Base-by-base conservation (phyloP, 2,329 filamentous ascomycete genomes). In the Xylaria hypoxylon region DNA sequence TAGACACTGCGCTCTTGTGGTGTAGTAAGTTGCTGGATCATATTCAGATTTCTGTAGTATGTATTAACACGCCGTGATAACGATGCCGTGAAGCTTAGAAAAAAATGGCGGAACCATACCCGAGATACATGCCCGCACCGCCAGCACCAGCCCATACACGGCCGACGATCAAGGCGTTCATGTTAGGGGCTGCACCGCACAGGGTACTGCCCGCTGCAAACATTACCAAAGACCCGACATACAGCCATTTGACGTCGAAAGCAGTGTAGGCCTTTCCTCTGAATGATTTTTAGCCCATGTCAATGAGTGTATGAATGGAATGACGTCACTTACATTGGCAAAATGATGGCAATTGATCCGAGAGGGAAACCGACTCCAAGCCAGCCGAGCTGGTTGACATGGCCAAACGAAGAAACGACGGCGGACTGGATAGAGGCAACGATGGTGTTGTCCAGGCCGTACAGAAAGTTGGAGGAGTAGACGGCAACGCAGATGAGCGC, bases 401-500 rank as follows among this genome's bases (percentile, higher is more conserved):
- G 68, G 15, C 75, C 70, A 40, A 83, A 80, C 0, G 69, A 66
- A 22, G 74, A 68, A 6, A 80, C 71, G 19, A 83, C 79, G 2
- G 72, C 65, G 0, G 77, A 78, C 58, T 84, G 81, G 7, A 84
- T 74, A 70, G 82, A 79, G 11, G 82, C 83, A 0, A 80, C 76
- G 50, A 85, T 82, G 1, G 83, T 85, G 13, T 79, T 83, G 68
- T 80, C 78, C 19, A 81, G 74, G 5, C 77, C 77, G 65, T 80
- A 80, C 5, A 81, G 77, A 22, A 79, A 24, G 22, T 38, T 47
- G 6, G 48, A 22, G 2, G 48, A 42, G 40, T 52, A 67, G 5
- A 67, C 40, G 17, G 60, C 50, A 15, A 62, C 7, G 42, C 58
- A 61, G 15, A 64, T 31, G 8, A 72, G 68, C 68, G 77, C 5